Percentiles rank a stretch among this genome's conserved stretches.
These are phyloP conservation scores for Xylariaceae sp. DNA, from an alignment of 2,329 filamentous ascomycete genomes.

Conservation along the genomic window DNA sequence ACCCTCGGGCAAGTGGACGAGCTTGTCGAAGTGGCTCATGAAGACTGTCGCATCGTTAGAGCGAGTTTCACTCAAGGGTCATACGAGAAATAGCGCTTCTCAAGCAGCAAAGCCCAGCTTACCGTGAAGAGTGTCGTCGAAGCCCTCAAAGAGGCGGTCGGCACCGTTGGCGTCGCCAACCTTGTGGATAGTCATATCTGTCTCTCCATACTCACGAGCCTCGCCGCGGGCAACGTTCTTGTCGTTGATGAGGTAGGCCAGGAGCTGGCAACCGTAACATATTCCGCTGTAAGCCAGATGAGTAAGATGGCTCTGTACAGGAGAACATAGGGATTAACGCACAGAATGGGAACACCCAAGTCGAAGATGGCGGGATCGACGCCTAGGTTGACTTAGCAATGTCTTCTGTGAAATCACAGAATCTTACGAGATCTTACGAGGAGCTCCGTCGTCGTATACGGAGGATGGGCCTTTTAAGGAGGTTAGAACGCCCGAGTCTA, in stretches of 20 bases:
- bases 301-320: neutral
- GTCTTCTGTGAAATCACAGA: neutral
- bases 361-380: conserved; percentile 79
- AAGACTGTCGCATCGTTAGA: conserved; percentile 42
- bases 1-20: conserved; percentile 64
- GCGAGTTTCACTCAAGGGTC: neutral
- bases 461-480: conserved; percentile 47
- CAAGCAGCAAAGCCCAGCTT: neutral
- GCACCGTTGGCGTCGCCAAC: conserved; percentile 50
- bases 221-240: conserved; percentile 51
- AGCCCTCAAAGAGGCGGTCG: conserved; percentile 71
- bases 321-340: neutral
- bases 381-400: conserved; percentile 35
- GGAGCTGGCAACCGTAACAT: conserved; percentile 57
- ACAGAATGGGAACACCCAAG: conserved; percentile 54
- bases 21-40: conserved; percentile 90
- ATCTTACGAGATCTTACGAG: conserved; percentile 34
- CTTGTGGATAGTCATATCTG: conserved; percentile 58
- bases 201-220: conserved; percentile 60
- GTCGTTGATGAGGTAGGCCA: conserved; percentile 63
- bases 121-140: conserved; percentile 61
- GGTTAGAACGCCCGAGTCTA: conserved; percentile 2
- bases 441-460: conserved; percentile 74
- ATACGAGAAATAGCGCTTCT: neutral
- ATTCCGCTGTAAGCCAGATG: conserved; percentile 36